phyloP scores from a whole-genome alignment of 179 eudicot genomes.

The Camellia oleifera region DNA sequence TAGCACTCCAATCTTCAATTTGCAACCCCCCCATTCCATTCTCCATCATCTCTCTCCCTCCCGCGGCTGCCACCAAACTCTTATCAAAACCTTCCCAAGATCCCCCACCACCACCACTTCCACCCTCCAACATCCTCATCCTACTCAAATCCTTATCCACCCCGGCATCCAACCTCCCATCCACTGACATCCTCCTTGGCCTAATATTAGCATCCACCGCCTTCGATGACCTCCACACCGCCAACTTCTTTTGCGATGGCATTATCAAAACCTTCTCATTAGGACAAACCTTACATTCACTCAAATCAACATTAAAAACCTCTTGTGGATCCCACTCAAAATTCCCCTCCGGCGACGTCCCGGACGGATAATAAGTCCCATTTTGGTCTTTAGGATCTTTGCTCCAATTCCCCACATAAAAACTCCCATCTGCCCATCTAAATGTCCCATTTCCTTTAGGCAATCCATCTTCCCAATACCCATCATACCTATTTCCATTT shows the following conservation, averaged over 20 bases:
- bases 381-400: conserved; percentile 55
- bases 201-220: conserved; percentile 35
- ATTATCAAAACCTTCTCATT: conserved; percentile 52
- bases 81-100: conserved; percentile 26
- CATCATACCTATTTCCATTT: conserved; percentile 76
- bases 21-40: conserved; percentile 23
- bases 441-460: conserved; percentile 80
- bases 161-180: conserved; percentile 39
- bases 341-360: conserved; percentile 27
- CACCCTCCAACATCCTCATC: conserved; percentile 37
- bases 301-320: conserved; percentile 50
- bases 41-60: conserved; percentile 17
- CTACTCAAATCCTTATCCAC: conserved; percentile 37
- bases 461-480: conserved; percentile 70
- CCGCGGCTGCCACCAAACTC: background rate
- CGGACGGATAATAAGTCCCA: conserved; percentile 54
- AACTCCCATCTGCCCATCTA: conserved; percentile 65
- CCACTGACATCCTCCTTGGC: conserved; percentile 75
- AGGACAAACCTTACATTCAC: conserved; percentile 42
- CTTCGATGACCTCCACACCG: conserved; percentile 53
- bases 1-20: conserved; percentile 22
- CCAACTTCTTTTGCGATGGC: conserved; percentile 77
- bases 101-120: background rate
- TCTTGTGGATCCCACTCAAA: conserved; percentile 73
- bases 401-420: conserved; percentile 84